Base-by-base conservation (phyloP, 805 yeast genomes). In the Lipomyces orientalis region DNA sequence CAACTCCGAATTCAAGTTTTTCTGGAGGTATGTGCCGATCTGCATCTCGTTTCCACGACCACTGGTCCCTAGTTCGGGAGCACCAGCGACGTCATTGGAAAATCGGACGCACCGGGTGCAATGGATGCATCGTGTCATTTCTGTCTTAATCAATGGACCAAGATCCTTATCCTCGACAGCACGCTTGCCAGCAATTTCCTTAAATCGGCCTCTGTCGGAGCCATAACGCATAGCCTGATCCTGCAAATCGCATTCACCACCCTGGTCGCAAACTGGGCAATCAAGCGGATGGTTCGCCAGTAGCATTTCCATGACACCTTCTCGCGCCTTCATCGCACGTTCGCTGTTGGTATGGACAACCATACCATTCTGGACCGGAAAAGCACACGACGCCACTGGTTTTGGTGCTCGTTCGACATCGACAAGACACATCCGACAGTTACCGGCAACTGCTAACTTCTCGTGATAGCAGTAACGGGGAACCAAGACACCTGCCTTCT, bases 11-110 rank as follows among this genome's bases (percentile, higher is more conserved):
- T 90, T 90, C 76, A 91, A 85, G 79, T 90, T 90, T 81, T 93
- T 85, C 80, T 90, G 93, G 69, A 91, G 87, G 78, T 90, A 91
- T 37, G 97, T 91, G 73, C 97, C 97, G 76, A 91, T 91, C 81
- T 91, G 96, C 88, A 91, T 85, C 76, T 91, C 97, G 79, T 91
- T 91, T 76, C 97, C 97, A 80, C 97, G 89, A 69, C 97, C 97
- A 54, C 93, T 78, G 66, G 94, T 86, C 74, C 97, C 97, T 71
- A 91, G 86, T 80, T 91, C 97, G 19, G 97, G 92, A 52, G 97
- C 95, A 71, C 97, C 97, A 52, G 97, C 97, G 70, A 91, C 89
- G 76, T 91, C 97, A 79, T 91, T 91, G 83, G 93, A 83, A 81
- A 91, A 91, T 76, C 97, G 87, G 29, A 91, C 93, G 83, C 97